Conservation (phyloP, 495 filamentous ascomycete genomes). For the Hypoxylon trugodes region DNA sequence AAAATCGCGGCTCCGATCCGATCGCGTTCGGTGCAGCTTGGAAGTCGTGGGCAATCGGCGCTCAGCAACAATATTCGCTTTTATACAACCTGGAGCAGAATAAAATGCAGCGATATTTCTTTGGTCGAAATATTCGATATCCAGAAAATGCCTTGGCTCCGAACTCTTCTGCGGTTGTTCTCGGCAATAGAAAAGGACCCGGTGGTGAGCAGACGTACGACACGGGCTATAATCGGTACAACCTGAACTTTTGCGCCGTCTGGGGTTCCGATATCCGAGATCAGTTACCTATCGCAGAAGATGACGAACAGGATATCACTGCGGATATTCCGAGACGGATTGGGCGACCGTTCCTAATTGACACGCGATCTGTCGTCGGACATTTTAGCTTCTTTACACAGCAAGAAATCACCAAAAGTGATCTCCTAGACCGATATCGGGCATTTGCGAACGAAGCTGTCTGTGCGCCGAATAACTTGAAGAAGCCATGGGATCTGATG, state of each 20-base stretch:
- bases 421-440: constrained; percentile 60
- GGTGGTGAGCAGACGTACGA: constrained; percentile 55
- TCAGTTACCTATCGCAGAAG: constrained; percentile 44
- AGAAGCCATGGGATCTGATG: constrained; percentile 40
- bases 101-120: constrained; percentile 59
- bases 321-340: constrained; percentile 33
- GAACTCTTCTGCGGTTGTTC: constrained; percentile 25
- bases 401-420: constrained; percentile 53
- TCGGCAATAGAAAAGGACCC: constrained; percentile 16
- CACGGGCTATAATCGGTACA: constrained; percentile 55
- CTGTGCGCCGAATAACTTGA: constrained; percentile 37
- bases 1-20: constrained; percentile 35
- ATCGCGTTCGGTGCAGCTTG: constrained; percentile 47
- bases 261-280: constrained; percentile 54
- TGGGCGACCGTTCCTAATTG: constrained; percentile 54
- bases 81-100: constrained; percentile 60
- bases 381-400: constrained; percentile 59
- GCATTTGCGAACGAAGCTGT: constrained; percentile 60
- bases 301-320: constrained; percentile 47
- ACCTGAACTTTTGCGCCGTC: constrained; percentile 59
- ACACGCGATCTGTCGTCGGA: constrained; percentile 61
- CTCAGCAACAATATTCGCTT: constrained; percentile 65
- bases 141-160: constrained; percentile 30
- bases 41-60: constrained; percentile 59
- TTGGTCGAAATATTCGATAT: constrained; percentile 44